Evolutionary conservation across 768 basidiomycete genomes (phyloP), one percentile per base, ranked within the genome.

Genomic region (Boletus barrowsii): DNA sequence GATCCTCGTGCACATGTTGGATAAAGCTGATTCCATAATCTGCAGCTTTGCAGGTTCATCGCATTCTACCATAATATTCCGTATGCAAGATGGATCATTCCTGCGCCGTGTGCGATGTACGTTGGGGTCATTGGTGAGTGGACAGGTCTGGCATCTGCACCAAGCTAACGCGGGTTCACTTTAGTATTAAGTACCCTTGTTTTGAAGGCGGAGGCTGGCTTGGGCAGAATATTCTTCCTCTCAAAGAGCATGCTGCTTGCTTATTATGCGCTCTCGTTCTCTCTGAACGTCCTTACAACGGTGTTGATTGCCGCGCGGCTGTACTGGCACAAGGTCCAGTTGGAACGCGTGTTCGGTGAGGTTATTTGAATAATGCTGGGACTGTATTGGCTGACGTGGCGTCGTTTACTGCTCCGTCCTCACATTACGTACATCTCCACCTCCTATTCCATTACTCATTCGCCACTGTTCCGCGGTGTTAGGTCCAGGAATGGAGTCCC

Each of bases 291-390:
- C 20, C n/a, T 68, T 17, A 18, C 57, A 13, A 67, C 66, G 5
- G 35, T 59, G 26, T 44, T 67, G 30, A 66, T 67, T 3, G 59
- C 67, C 3, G 46, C 35, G 4, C 64, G 67, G 17, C 52, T 67
- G 17, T 68, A 67, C 48, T 58, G 56, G 51, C 66, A 68, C 49
- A 59, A 68, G 32, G 10, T 57, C 32, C 61, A 59, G 13, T 29
- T 68, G 33, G 52, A 63, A 47, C 61, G 64, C 10, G 29, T 61
- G 5, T 68, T 67, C 51, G 66, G 67, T 68, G 54, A 67, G 65
- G 20, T 10, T 20, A 11, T 43, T 24, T 13, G 10, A 35, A 5
- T 10, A 29, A 29, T 29, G 14, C 32, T 17, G 13, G 24, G 18
- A 18, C 6, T 39, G 15, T 3, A 11, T 36, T 32, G 5, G 39